Evolutionary conservation across 2,329 filamentous ascomycete species (phyloP), one percentile per base, ranked within the genome.

Genomic region (Harringtonia lauricola): DNA sequence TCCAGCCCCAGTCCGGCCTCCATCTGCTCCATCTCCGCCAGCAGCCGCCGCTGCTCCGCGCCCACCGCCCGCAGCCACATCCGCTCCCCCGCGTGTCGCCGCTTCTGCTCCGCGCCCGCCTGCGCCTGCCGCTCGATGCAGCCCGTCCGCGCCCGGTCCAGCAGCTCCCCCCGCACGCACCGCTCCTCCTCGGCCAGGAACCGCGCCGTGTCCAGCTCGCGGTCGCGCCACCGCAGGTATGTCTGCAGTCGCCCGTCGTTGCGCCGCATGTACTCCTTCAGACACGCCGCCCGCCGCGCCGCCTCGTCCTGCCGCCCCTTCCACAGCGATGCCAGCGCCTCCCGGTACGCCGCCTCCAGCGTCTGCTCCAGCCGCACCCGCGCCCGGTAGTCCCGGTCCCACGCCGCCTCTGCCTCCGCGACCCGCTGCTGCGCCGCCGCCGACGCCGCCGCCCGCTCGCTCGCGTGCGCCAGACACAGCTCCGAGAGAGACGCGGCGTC

Each of bases 41-140:
- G 55, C 49, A 74, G 52, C 31, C 55, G 59, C 26, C 52, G 54
- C 12, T 71, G 62, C 54, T 74, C 72, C 7, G 61, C 54, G 6
- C 65, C 49, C 4, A 74, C 65, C 35, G 60, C 30, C 59, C 57
- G 21, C 67, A 55, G 41, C 73, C 74, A 78, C 44, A 56, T 60
- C 45, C 60, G 55, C 59, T 76, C 71, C 0, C 67, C 69, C 8
- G 50, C 51, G 39, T 62, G 62, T 26, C 58, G 60, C 41, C 51
- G 57, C 33, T 49, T 47, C 21, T 63, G 54, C 15, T 62, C 62
- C 15, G 50, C 52, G 39, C 57, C 55, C 36, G 56, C 57, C 17
- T 57, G 55, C 2, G 55, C 51, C 12, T 54, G 41, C 2, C 30
- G 47, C 10, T 53, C 57, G 15, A 52, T 49, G 21, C 64, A 47